Evolutionary conservation across 805 yeast genomes (phyloP), one percentile per base, ranked within the genome.

Genomic region (Myxozyma nipponensis): DNA sequence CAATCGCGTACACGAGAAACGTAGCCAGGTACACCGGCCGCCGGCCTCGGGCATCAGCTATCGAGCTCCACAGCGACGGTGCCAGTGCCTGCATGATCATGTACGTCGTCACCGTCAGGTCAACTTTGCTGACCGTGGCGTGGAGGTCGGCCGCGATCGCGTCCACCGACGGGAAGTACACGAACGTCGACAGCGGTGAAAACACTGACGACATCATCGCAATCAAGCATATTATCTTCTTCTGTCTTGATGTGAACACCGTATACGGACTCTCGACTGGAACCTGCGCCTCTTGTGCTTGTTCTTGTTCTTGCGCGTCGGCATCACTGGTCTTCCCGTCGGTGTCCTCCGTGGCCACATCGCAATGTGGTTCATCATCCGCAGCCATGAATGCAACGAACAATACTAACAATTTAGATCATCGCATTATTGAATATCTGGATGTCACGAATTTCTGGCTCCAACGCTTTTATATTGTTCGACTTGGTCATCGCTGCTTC

Each of bases 151-250:
- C 57, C 45, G 80, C 77, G 6, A 88, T 68, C 3, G 75, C 72
- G 0, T 81, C 77, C n/a, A 88, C 66, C 0, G 87, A 87, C 0
- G 95, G 95, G 67, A 84, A 83, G 63, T 84, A 87, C 9, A 86
- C 84, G 0, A 95, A 84, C 58, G 83, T 77, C 0, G 89, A 79
- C 2, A 84, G 70, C 0, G 91, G 71, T 1, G 93, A 84, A 71
- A 83, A 81, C 39, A 79, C 67, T 0, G 86, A 84, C 1, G 77
- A 68, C 3, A 69, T 52, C 2, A 74, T 77, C 52, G 72, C 72
- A 26, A 69, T 66, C 4, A 57, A 54, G 1, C 72, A 75, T 32
- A 82, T 57, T 3, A 72, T 28, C n/a, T 17, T 17, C 21, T 26
- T 30, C 22, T 32, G 35, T 17, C 30, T 13, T 10, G 35, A 10